Evolutionary conservation across 495 filamentous ascomycete genomes (phyloP).

Genomic region (Corynascus novoguineensis): DNA sequence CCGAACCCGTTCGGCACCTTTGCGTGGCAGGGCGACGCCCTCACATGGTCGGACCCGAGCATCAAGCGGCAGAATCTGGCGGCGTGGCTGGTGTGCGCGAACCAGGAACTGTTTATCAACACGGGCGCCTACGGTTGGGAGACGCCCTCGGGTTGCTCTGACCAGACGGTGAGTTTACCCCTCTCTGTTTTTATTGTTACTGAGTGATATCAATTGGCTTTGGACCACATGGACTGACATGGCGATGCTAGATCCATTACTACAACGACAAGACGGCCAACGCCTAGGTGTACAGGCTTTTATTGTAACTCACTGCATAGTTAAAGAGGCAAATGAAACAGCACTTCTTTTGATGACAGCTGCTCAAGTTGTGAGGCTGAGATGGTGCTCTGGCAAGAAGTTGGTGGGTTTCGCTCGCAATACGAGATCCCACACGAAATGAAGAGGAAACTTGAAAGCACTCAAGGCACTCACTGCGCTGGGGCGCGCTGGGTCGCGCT

Average conservation of each 20-base stretch:
- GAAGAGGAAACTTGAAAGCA: no score
- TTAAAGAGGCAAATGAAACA: no score
- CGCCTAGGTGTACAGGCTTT: slow-evolving; percentile 10
- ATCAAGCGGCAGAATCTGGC: slow-evolving; percentile 49
- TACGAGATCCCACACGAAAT: no score
- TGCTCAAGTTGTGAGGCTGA: no score
- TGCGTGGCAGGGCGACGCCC: slow-evolving; percentile 50
- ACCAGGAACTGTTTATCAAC: slow-evolving; percentile 53
- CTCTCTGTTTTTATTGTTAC: background rate
- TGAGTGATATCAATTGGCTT: background rate
- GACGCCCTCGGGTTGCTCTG: slow-evolving; percentile 53
- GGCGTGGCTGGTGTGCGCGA: slow-evolving; percentile 54
- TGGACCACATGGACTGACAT: background rate
- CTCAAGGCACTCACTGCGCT: no score
- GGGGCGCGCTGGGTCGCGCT: no score
- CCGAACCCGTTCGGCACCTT: slow-evolving; percentile 55
- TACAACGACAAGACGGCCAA: slow-evolving; percentile 35
- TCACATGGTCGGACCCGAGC: slow-evolving; percentile 47
- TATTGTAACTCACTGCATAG: background rate
- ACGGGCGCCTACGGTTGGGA: slow-evolving; percentile 54
- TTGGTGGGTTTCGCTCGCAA: no score
- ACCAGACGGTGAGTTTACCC: slow-evolving; percentile 54
- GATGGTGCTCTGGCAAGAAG: no score
- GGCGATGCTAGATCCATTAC: slow-evolving; percentile 26
- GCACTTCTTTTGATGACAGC: no score